Evolutionary conservation across 768 basidiomycete species (phyloP), one percentile per base, ranked within the genome.

Genomic region (Termitomyces sp.): DNA sequence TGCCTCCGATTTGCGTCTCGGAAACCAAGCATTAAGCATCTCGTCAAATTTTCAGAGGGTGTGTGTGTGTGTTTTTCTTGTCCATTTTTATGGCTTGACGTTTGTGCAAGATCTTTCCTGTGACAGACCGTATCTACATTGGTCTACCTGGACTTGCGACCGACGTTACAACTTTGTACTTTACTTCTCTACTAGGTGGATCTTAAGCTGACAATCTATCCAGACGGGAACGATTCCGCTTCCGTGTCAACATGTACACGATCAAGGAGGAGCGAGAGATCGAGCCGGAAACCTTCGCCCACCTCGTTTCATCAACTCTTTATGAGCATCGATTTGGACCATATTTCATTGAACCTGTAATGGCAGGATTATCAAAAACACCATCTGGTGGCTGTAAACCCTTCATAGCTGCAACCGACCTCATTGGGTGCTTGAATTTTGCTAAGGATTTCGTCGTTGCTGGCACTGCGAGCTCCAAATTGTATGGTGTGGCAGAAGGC

Each of bases 221-320:
- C 43, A 97, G 96, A 61, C 89, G 86, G 66, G 96, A 98, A 74
- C 85, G 86, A 45, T 89, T 98, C 71, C 88, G 97, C 57, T 96
- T 90, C 77, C 84, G 95, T 66, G 90, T 96, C 60, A 99, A 99
- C 80, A 96, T 98, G 93, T 98, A 98, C 77, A 92, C 93, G 37
- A 98, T 99, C 83, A 99, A 99, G 76, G 96, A 99, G 76, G 96
- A 97, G 72, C 86, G 96, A 64, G 89, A 96, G 70, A 97, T 99
- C 69, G 88, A 93, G 67, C 97, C 97, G 48, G 89, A 95, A 79
- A 94, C 94, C 7, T 98, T 98, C 75, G 91, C 94, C 32, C 94
- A 95, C 70, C 88, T 99, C 65, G 90, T 98, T 63, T 94, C 92
- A 47, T 95, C 93, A 56, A 96, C 96, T 25, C 83, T 99, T 15